A percentile compares a stretch with the other conserved stretches of the same genome.
These are phyloP conservation scores for Odontarrhena argentea DNA, from an alignment of 345 rosid species.

Conservation along the genomic window DNA sequence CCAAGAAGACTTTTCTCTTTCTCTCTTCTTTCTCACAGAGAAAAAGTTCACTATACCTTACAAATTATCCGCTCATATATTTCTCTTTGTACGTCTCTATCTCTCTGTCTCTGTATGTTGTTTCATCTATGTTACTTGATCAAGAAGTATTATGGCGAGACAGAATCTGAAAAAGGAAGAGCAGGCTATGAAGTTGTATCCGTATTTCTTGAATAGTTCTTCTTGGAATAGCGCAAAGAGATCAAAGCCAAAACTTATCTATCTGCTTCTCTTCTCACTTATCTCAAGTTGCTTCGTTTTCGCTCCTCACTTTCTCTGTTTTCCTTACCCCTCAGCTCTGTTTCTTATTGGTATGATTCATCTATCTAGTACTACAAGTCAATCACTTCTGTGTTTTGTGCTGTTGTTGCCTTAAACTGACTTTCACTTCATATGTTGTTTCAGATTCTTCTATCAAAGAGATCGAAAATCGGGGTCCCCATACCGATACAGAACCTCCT, in stretches of 20 bases:
- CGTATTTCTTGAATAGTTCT: constrained; percentile 23
- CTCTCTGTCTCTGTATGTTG: neutral
- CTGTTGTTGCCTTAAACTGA: constrained; percentile 10
- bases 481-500: constrained; percentile 17
- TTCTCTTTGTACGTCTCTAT: constrained; percentile 4
- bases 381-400: neutral
- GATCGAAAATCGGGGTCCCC: constrained; percentile 24
- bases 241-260: constrained; percentile 38
- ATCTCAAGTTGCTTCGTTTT: constrained; percentile 40
- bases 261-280: constrained; percentile 41
- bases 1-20: constrained; percentile 19
- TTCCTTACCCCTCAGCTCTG: constrained; percentile 36
- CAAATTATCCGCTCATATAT: neutral
- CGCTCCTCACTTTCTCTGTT: constrained; percentile 34
- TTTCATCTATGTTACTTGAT: constrained; percentile 21
- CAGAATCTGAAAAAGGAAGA: constrained; percentile 29
- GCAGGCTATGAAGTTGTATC: constrained; percentile 20
- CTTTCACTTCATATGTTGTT: constrained; percentile 6
- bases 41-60: constrained; percentile 6
- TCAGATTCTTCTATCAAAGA: constrained; percentile 34
- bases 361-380: constrained; percentile 28
- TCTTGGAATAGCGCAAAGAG: constrained; percentile 27
- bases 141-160: neutral
- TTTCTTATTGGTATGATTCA: constrained; percentile 34
- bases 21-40: neutral